Evolutionary conservation across 2,329 filamentous ascomycete species (phyloP).

Genomic region (Fusarium sublunatum): DNA sequence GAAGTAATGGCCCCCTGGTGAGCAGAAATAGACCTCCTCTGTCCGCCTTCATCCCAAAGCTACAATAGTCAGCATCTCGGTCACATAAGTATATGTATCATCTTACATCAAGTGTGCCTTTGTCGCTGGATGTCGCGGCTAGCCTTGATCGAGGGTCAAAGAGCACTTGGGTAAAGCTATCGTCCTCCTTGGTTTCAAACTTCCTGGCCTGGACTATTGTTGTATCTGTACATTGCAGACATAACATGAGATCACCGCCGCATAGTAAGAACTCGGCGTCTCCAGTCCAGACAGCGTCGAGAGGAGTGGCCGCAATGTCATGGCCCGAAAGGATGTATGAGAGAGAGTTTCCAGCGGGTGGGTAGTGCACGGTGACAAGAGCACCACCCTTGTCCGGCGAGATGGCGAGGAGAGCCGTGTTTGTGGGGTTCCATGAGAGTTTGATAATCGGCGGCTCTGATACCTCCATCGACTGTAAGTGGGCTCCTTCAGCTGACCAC

Average conservation of each 20-base stretch:
- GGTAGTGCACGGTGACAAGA: slow-evolving; percentile 66
- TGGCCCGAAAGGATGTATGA: slow-evolving; percentile 63
- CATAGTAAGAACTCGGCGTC: slow-evolving; percentile 69
- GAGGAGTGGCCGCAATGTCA: slow-evolving; percentile 61
- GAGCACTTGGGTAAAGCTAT: slow-evolving; percentile 65
- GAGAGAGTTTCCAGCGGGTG: slow-evolving; percentile 56
- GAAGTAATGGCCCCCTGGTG: slow-evolving; percentile 69
- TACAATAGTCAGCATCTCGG: slow-evolving; percentile 45
- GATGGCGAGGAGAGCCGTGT: slow-evolving; percentile 66
- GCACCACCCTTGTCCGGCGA: slow-evolving; percentile 66
- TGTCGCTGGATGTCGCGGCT: slow-evolving; percentile 69
- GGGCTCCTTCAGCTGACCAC: slow-evolving; percentile 65
- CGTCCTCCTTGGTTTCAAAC: slow-evolving; percentile 65
- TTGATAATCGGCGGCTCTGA: slow-evolving; percentile 71
- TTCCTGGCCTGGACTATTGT: slow-evolving; percentile 60
- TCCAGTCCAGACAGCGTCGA: slow-evolving; percentile 71
- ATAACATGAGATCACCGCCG: slow-evolving; percentile 65
- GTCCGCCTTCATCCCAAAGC: slow-evolving; percentile 67
- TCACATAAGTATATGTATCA: not conserved
- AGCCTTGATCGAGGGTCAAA: slow-evolving; percentile 66
- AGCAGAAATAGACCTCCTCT: slow-evolving; percentile 66
- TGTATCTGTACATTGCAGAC: slow-evolving; percentile 60
- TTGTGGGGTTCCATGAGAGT: slow-evolving; percentile 69
- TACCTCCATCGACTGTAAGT: slow-evolving; percentile 65
- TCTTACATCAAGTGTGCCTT: slow-evolving; percentile 70